phyloP scores from a whole-genome alignment of 768 basidiomycete species.

The Crassisporium funariophilum region DNA sequence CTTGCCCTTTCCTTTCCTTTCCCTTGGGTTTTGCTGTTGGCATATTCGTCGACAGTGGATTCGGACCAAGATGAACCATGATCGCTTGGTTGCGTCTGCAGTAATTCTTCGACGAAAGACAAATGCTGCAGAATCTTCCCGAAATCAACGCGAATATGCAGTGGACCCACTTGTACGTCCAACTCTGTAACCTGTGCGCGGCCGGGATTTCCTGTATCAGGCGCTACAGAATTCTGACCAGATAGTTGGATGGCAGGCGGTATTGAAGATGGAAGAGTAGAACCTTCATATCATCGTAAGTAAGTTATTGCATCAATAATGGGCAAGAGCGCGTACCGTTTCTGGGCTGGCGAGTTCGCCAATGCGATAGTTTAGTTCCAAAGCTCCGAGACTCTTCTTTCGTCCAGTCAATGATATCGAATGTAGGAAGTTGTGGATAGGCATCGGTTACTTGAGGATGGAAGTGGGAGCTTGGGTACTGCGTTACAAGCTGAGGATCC shows the following conservation, averaged over 20 bases:
- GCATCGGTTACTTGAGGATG: conserved; percentile 36
- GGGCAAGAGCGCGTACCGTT: not conserved
- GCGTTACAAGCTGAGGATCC: conserved; percentile 64
- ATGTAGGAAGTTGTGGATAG: conserved; percentile 46
- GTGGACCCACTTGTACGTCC: conserved; percentile 52
- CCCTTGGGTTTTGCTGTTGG: not conserved
- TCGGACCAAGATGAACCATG: conserved; percentile 10
- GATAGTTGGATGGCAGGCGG: conserved; percentile 3
- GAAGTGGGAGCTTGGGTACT: conserved; percentile 49
- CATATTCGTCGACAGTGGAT: conserved; percentile 11
- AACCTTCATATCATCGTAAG: no score
- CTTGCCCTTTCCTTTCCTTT: not conserved
- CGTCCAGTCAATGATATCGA: conserved; percentile 69
- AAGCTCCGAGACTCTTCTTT: conserved; percentile 36
- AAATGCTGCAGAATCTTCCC: conserved; percentile 43
- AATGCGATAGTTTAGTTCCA: conserved; percentile 60
- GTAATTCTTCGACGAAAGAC: conserved; percentile 37
- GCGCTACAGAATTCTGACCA: conserved; percentile 2
- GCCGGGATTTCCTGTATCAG: not conserved
- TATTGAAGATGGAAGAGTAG: not conserved
- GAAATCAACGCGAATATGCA: conserved; percentile 81
- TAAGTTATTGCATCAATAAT: no score
- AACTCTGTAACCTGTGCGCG: conserved; percentile 24
- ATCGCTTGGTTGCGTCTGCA: conserved; percentile 2
- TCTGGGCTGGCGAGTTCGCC: conserved; percentile 52